These are phyloP conservation scores for Biscutella auriculata DNA, from an alignment of 441 rosid genomes.

Conservation along the genomic window DNA sequence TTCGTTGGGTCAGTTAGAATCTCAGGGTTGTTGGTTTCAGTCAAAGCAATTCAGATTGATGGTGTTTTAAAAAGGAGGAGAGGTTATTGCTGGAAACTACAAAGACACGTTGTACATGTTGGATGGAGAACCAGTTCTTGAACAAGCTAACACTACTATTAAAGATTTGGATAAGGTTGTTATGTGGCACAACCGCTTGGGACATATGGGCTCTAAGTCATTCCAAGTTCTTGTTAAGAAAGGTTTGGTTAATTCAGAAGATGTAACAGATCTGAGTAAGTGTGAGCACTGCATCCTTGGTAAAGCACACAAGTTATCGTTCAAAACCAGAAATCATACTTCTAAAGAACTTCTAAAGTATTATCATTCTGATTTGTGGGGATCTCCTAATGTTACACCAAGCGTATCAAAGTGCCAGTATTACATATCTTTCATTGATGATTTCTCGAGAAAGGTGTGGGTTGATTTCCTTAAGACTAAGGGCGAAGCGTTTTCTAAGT, in stretches of 20 bases:
- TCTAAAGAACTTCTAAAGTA: not conserved
- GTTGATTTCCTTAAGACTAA: not conserved
- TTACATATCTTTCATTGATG: not conserved
- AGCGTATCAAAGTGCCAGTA: not conserved
- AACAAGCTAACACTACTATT: not conserved
- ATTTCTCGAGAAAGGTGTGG: not conserved
- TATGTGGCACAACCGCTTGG: not conserved
- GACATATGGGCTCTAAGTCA: not conserved
- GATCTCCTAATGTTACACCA: not conserved
- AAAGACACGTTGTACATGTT: not conserved
- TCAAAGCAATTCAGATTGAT: not conserved
- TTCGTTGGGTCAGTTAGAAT: not conserved
- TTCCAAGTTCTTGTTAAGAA: not conserved
- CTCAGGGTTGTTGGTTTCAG: not conserved
- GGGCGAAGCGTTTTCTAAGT: not conserved
- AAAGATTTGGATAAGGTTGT: accelerated
- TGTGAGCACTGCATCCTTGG: not conserved
- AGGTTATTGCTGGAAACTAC: not conserved
- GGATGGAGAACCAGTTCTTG: not conserved
- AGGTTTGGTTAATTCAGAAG: not conserved
- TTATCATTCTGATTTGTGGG: not conserved
- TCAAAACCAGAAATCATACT: not conserved
- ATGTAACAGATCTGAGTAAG: not conserved
- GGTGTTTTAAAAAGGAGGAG: not conserved
- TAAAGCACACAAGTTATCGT: not conserved